Percentiles rank a stretch among this genome's conserved stretches.
phyloP scores from a whole-genome alignment of 78 protist species.

The Dictyostelium firmibasis region DNA sequence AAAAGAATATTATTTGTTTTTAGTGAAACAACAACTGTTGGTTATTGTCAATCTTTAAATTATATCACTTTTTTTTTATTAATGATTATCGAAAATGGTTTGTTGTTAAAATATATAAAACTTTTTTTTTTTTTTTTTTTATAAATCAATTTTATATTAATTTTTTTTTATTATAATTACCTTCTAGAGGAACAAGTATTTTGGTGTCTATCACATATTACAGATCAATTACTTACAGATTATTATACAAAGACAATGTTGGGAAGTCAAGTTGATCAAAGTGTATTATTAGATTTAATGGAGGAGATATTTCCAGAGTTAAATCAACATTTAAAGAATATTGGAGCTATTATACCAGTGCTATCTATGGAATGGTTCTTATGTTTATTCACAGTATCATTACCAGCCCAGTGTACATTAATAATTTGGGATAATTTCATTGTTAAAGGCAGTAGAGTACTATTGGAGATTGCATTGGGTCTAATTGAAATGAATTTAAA shows the following conservation, averaged over 20 bases:
- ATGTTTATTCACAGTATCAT: constrained; percentile 49
- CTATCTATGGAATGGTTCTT: constrained; percentile 71
- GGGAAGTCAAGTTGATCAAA: constrained; percentile 71
- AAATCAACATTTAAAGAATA: constrained; percentile 10
- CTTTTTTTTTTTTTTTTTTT: neutral
- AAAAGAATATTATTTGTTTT: constrained; percentile 32
- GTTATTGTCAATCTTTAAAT: constrained; percentile 76
- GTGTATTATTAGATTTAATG: constrained; percentile 42
- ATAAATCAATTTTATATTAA: neutral
- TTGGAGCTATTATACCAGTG: constrained; percentile 46
- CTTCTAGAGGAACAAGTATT: constrained; percentile 47
- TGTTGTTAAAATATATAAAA: too few species aligned
- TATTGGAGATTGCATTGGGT: constrained; percentile 61
- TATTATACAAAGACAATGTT: constrained; percentile 64
- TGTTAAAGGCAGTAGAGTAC: constrained; percentile 43
- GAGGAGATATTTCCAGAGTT: constrained; percentile 67
- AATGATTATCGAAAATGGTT: constrained; percentile 65
- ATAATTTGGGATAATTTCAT: constrained; percentile 71
- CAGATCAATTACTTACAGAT: constrained; percentile 47
- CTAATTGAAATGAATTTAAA: constrained; percentile 45
- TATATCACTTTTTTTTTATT: constrained; percentile 53
- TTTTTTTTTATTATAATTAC: too few species aligned
- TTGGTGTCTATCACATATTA: constrained; percentile 66
- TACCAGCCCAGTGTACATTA: constrained; percentile 58
- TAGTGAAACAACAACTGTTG: constrained; percentile 60